Percentiles rank a stretch among this genome's conserved stretches.
Evolutionary conservation across 2,329 filamentous ascomycete genomes (phyloP).

Genomic region (Neopestalotiopsis rosae): DNA sequence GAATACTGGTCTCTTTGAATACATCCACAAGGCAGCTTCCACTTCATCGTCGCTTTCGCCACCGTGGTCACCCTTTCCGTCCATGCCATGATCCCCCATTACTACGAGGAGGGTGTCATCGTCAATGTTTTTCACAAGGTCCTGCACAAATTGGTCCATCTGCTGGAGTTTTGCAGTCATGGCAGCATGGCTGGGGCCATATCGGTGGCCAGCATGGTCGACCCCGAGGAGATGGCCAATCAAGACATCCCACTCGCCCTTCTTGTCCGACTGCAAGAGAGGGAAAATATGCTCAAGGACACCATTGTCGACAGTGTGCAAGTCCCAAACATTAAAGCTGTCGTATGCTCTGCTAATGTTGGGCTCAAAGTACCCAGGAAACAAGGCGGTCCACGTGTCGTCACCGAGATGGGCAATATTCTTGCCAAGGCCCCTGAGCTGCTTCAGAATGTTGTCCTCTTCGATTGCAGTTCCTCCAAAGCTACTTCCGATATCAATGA

Average conservation of each 20-base stretch:
- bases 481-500: conserved; percentile 91
- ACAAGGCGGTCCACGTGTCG: conserved; percentile 94
- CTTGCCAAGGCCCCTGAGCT: conserved; percentile 69
- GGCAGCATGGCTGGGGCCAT: conserved; percentile 89
- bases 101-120: conserved; percentile 88
- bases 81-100: conserved; percentile 99
- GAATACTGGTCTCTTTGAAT: conserved; percentile 86
- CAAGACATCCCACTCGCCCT: conserved; percentile 86
- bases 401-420: conserved; percentile 94
- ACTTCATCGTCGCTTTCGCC: conserved; percentile 97
- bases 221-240: conserved; percentile 95
- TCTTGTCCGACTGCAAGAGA: conserved; percentile 69
- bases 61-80: conserved; percentile 95
- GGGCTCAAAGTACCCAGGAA: conserved; percentile 89
- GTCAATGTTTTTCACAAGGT: conserved; percentile 75
- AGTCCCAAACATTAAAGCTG: conserved; percentile 97
- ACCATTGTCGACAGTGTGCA: conserved; percentile 96
- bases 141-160: conserved; percentile 82
- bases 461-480: conserved; percentile 95
- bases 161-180: conserved; percentile 91
- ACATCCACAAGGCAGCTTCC: conserved; percentile 97
- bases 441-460: conserved; percentile 79
- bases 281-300: conserved; percentile 92
- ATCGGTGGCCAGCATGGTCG: conserved; percentile 95
- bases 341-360: conserved; percentile 90